Evolutionary conservation across 257 asterid genomes (phyloP).

Genomic region (Lavandula angustifolia): DNA sequence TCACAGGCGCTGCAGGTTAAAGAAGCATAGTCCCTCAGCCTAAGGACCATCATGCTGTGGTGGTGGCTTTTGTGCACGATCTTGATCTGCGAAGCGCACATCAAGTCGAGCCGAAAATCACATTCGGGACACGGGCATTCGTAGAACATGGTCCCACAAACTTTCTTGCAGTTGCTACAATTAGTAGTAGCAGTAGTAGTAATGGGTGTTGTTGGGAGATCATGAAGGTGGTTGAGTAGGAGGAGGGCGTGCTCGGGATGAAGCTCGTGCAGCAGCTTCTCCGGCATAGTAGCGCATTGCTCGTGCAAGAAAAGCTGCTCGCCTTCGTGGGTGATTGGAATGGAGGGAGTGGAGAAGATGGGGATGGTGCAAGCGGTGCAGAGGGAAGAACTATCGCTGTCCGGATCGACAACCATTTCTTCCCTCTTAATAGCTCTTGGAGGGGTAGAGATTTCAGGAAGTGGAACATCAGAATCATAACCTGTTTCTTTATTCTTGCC

Average conservation of each 20-base stretch:
- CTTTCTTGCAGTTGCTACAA: neutral
- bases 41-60: neutral
- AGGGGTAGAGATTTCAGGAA: no score
- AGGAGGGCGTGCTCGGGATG: neutral
- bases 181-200: neutral
- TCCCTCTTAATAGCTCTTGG: no score
- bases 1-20: conserved; percentile 26
- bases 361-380: no score
- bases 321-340: neutral
- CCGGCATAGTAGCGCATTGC: neutral
- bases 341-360: neutral
- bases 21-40: neutral
- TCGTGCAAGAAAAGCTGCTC: neutral
- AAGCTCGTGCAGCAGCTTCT: neutral
- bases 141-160: neutral
- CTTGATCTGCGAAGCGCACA: conserved; percentile 12
- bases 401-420: no score
- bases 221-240: neutral
- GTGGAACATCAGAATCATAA: no score
- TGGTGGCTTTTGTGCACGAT: conserved; percentile 24
- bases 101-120: neutral
- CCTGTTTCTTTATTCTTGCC: no score
- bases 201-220: neutral
- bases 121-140: neutral
- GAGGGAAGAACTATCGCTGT: no score